Conservation (phyloP, 208 protist genomes). For the Histomonas meleagridis region DNA sequence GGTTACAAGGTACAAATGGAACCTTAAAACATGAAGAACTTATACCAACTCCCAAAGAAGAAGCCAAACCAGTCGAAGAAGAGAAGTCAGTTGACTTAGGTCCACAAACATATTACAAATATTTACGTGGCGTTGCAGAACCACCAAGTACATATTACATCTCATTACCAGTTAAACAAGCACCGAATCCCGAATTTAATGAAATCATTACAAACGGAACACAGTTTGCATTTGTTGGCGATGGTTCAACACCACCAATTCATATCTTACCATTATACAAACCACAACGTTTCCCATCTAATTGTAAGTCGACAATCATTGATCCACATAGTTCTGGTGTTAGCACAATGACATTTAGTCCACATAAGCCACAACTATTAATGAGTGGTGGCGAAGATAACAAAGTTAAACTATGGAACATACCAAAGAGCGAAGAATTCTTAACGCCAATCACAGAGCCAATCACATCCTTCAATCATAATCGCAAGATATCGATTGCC, state of each 20-base stretch:
- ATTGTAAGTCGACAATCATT: neutral
- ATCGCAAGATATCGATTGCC: neutral
- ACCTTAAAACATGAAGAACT: neutral
- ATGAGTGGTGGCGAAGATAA: slow-evolving; percentile 4
- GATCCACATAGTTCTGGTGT: neutral
- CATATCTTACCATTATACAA: neutral
- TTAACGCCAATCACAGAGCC: neutral
- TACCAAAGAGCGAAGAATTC: neutral
- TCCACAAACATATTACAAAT: neutral
- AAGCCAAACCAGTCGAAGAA: neutral
- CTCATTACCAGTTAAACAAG: neutral
- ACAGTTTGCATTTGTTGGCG: neutral
- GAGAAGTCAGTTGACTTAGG: neutral
- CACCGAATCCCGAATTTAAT: slow-evolving; percentile 1
- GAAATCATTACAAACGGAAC: neutral
- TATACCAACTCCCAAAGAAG: neutral
- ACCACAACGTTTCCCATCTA: neutral
- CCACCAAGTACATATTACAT: slow-evolving; percentile 6
- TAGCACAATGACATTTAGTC: neutral
- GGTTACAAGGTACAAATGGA: neutral
- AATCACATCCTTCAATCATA: neutral
- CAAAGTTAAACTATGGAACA: neutral
- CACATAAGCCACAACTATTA: neutral
- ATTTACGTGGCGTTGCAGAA: neutral
- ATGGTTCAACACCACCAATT: neutral